These are phyloP conservation scores for Saccharomyces pastorianus DNA, from an alignment of 1,139 yeast species.

Conservation along the genomic window DNA sequence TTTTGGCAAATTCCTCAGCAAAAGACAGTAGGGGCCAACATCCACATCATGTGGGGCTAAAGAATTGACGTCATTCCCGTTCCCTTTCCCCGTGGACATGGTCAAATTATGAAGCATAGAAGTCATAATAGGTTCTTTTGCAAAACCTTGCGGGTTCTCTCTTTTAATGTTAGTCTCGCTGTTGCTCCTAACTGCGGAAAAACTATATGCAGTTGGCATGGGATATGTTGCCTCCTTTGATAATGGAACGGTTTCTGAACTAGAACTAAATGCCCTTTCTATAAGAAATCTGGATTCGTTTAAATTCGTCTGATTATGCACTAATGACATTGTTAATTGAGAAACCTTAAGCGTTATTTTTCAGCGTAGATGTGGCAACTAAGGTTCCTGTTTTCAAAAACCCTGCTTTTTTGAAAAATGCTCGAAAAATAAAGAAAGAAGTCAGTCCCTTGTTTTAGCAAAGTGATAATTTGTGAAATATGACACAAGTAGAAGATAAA, in stretches of 20 bases:
- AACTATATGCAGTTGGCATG: neutral
- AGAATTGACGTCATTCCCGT: neutral
- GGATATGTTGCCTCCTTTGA: neutral
- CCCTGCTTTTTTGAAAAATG: neutral
- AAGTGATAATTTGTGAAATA: neutral
- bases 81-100: conserved; percentile 7
- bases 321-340: conserved; percentile 3
- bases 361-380: neutral
- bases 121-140: conserved; percentile 6
- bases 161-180: neutral
- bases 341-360: neutral
- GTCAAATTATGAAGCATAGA: conserved; percentile 18
- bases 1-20: conserved; percentile 52
- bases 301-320: conserved; percentile 1
- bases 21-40: conserved; percentile 21
- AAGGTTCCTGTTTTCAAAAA: neutral
- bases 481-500: neutral
- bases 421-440: neutral
- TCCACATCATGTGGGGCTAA: conserved; percentile 2
- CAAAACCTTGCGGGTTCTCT: neutral
- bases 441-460: neutral
- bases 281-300: conserved; percentile 2
- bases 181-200: neutral
- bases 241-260: conserved; percentile 5
- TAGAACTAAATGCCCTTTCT: conserved; percentile 3